Evolutionary conservation across 1,284 basidiomycete species (phyloP).

Genomic region (Schizophyllum amplum): DNA sequence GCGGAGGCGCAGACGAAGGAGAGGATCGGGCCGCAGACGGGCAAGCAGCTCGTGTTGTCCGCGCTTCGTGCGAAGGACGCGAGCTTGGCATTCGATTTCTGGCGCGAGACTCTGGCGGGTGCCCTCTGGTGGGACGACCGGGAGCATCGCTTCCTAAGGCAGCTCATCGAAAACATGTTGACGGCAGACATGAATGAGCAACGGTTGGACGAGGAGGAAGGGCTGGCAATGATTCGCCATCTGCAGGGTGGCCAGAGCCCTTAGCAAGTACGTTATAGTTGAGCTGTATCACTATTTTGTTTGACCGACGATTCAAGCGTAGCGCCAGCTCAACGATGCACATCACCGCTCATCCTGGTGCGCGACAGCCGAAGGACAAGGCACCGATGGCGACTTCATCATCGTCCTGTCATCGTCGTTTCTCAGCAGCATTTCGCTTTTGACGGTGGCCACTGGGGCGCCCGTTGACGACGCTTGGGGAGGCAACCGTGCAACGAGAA

Average conservation of each 20-base stretch:
- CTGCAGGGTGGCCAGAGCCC: not conserved
- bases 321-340: no score
- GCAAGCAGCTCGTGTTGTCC: slow-evolving; percentile 34
- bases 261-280: not conserved
- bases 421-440: not conserved
- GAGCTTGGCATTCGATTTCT: slow-evolving; percentile 49
- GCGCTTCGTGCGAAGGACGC: slow-evolving; percentile 42
- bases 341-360: no score
- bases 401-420: no score
- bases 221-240: slow-evolving; percentile 25
- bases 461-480: not conserved
- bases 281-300: no score
- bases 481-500: not conserved
- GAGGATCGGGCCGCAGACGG: not conserved
- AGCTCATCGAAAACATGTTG: slow-evolving; percentile 27
- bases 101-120: slow-evolving; percentile 38
- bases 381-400: no score
- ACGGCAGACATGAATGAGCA: slow-evolving; percentile 14
- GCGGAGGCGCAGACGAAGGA: not conserved
- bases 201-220: slow-evolving; percentile 19
- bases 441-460: no score
- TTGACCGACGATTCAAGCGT: no score
- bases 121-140: slow-evolving; percentile 42
- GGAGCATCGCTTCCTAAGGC: slow-evolving; percentile 35
- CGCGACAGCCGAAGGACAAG: no score